phyloP scores from a whole-genome alignment of 257 asterid species.

The Paraleonurus japonicus region DNA sequence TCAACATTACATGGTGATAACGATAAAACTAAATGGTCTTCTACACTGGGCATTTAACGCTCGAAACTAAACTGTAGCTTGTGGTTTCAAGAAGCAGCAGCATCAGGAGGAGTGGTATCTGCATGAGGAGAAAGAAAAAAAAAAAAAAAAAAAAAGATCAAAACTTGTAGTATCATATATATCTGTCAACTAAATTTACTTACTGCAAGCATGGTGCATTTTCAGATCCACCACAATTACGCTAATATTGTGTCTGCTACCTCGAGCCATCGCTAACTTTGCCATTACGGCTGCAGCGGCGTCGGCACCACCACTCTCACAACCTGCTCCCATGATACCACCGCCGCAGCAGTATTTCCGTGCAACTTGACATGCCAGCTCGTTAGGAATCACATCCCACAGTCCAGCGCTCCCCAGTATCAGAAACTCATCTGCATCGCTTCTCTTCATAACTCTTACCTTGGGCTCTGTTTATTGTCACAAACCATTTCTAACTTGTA shows the following conservation, averaged over 20 bases:
- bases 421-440: slow-evolving; percentile 46
- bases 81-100: neutral
- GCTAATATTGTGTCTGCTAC: slow-evolving; percentile 57
- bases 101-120: neutral
- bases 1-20: neutral
- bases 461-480: slow-evolving; percentile 39
- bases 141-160: too few relatives aligned
- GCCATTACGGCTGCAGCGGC: slow-evolving; percentile 45
- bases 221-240: slow-evolving; percentile 41
- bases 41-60: neutral
- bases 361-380: slow-evolving; percentile 46
- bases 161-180: neutral
- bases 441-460: slow-evolving; percentile 34
- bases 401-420: slow-evolving; percentile 62
- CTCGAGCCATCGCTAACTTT: slow-evolving; percentile 55
- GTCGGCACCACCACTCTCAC: neutral
- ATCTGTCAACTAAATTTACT: too few relatives aligned
- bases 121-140: neutral
- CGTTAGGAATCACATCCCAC: slow-evolving; percentile 61
- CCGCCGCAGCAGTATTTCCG: slow-evolving; percentile 32
- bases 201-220: neutral
- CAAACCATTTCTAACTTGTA: too few relatives aligned
- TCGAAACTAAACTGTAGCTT: neutral
- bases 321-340: neutral
- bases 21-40: neutral